These are phyloP conservation scores for Aureoboletus auriporus DNA, from an alignment of 768 basidiomycete genomes.

Conservation along the genomic window DNA sequence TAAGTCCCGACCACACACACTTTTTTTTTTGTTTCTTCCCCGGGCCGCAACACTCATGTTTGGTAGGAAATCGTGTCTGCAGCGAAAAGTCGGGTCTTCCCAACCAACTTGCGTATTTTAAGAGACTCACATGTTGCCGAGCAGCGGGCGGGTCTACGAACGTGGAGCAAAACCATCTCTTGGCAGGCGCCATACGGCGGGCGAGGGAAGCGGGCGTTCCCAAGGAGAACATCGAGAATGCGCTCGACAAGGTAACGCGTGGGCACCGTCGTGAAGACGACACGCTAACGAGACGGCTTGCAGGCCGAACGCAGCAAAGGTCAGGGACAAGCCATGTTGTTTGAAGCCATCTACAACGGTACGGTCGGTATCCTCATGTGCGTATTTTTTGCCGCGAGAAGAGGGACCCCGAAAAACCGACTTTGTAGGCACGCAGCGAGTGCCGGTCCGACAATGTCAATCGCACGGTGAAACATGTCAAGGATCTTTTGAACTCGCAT, in stretches of 20 bases:
- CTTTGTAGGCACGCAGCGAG: constrained; percentile 37
- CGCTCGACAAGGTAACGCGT: constrained; percentile 47
- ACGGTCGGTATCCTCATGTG: constrained; percentile 64
- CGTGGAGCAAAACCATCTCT: constrained; percentile 48
- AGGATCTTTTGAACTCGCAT: constrained; percentile 46
- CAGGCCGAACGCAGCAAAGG: constrained; percentile 50
- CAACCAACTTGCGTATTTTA: not conserved
- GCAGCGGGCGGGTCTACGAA: constrained; percentile 55
- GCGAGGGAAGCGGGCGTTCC: constrained; percentile 59
- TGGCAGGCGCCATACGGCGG: constrained; percentile 52
- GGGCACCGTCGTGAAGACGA: not conserved
- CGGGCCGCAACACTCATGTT: constrained; percentile 1
- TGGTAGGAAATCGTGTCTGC: constrained; percentile 59
- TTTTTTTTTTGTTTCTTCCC: not conserved
- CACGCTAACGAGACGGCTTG: not conserved
- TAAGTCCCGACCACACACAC: constrained; percentile 29
- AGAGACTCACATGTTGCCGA: not conserved
- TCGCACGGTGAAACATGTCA: constrained; percentile 55
- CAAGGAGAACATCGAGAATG: constrained; percentile 64
- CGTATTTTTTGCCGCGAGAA: constrained; percentile 21
- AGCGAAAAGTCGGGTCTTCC: constrained; percentile 47
- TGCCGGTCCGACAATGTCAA: constrained; percentile 63
- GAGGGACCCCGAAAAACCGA: constrained; percentile 10
- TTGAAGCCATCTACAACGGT: constrained; percentile 58
- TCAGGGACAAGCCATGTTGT: constrained; percentile 46